A percentile compares a stretch with the other conserved stretches of the same genome.
phyloP scores from a whole-genome alignment of 352 stramenopile species.

The Blastocystis sp. region DNA sequence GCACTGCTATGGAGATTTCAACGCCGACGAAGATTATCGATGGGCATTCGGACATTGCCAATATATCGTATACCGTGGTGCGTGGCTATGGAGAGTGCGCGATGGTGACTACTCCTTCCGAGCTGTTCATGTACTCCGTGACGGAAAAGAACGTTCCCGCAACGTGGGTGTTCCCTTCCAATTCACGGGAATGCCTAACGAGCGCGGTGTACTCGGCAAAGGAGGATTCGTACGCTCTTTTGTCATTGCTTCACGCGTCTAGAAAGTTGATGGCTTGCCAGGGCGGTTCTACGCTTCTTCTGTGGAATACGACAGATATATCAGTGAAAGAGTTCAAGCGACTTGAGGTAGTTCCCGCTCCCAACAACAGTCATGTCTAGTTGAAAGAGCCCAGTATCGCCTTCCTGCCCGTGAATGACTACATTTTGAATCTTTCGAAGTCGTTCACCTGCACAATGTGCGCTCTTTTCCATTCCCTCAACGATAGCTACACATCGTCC shows the following conservation, averaged over 20 bases:
- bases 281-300: conserved; percentile 1
- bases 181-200: conserved; percentile 21
- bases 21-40: conserved; percentile 48
- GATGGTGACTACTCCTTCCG: conserved; percentile 34
- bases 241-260: neutral
- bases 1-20: conserved; percentile 35
- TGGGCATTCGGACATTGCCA: conserved; percentile 27
- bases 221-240: neutral
- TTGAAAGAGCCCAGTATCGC: conserved; percentile 24
- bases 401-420: neutral
- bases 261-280: conserved; percentile 46
- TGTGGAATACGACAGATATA: conserved; percentile 25
- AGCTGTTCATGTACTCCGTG: conserved; percentile 37
- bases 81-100: conserved; percentile 44
- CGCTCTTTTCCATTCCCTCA: neutral
- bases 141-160: conserved; percentile 2
- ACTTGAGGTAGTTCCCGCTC: neutral
- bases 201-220: conserved; percentile 18
- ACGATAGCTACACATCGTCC: conserved; percentile 1
- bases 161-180: conserved; percentile 60
- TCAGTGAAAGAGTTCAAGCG: conserved; percentile 31
- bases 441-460: neutral
- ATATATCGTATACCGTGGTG: conserved; percentile 17
- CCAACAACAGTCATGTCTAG: neutral
- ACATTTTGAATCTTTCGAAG: conserved; percentile 31